phyloP scores from a whole-genome alignment of 2,329 filamentous ascomycete species.

The Metarhizium guizhouense region DNA sequence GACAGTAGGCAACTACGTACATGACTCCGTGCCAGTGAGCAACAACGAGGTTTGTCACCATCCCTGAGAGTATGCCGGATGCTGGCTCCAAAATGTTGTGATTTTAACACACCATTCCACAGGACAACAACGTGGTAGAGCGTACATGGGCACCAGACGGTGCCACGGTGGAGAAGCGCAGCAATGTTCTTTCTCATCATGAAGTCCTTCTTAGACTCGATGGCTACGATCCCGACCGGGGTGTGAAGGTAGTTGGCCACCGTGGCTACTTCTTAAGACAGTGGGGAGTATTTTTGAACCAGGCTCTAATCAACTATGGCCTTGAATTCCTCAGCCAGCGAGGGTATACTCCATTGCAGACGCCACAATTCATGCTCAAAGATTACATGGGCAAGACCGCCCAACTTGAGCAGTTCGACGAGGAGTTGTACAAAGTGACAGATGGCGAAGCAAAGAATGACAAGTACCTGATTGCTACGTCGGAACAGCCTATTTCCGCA shows the following conservation, averaged over 20 bases:
- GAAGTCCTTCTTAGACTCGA: constrained; percentile 83
- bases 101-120: neutral
- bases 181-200: constrained; percentile 75
- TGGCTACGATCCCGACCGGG: constrained; percentile 87
- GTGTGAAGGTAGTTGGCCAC: constrained; percentile 90
- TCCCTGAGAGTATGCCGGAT: neutral
- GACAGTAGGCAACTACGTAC: constrained; percentile 65
- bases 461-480: constrained; percentile 73
- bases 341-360: constrained; percentile 75
- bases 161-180: constrained; percentile 61
- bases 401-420: constrained; percentile 93
- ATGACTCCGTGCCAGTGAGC: constrained; percentile 75
- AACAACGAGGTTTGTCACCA: constrained; percentile 56
- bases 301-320: constrained; percentile 91
- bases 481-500: constrained; percentile 89
- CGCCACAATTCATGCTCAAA: constrained; percentile 90
- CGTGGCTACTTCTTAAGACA: constrained; percentile 86
- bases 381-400: constrained; percentile 98
- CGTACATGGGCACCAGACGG: constrained; percentile 76
- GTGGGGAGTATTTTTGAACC: constrained; percentile 85
- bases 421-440: constrained; percentile 95
- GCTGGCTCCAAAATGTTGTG: neutral
- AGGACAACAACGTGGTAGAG: constrained; percentile 72
- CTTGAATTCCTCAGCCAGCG: constrained; percentile 76
- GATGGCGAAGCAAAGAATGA: constrained; percentile 80